These are phyloP conservation scores for Bipolaris bicolor DNA, from an alignment of 2,329 filamentous ascomycete species.

Conservation along the genomic window DNA sequence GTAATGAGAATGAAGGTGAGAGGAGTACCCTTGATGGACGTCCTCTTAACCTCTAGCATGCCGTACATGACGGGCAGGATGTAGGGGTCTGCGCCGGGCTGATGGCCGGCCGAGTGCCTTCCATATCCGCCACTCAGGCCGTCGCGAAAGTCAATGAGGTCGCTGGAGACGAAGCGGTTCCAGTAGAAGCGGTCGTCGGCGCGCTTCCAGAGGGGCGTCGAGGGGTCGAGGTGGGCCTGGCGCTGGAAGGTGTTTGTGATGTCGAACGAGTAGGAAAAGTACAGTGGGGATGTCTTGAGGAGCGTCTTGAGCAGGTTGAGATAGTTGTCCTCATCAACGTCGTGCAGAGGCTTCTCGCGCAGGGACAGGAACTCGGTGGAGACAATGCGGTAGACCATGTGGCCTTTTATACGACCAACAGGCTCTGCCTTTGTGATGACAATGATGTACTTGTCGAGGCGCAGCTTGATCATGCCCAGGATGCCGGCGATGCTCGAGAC, in stretches of 20 bases:
- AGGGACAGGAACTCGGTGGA: conserved; percentile 92
- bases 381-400: conserved; percentile 93
- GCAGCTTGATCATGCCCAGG: conserved; percentile 88
- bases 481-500: conserved; percentile 96
- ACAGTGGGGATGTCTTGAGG: conserved; percentile 86
- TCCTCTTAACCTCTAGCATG: conserved; percentile 89
- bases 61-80: conserved; percentile 96
- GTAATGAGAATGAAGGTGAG: conserved; percentile 89
- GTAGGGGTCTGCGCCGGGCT: conserved; percentile 83
- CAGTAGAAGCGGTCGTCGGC: conserved; percentile 98
- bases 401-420: conserved; percentile 88
- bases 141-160: conserved; percentile 86
- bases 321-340: conserved; percentile 93
- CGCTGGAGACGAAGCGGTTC: conserved; percentile 91
- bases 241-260: conserved; percentile 97
- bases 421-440: conserved; percentile 93
- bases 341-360: conserved; percentile 87
- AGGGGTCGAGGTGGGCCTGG: conserved; percentile 76
- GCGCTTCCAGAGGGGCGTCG: conserved; percentile 82
- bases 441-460: conserved; percentile 95
- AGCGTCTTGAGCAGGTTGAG: conserved; percentile 80
- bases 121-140: conserved; percentile 58
- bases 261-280: conserved; percentile 97
- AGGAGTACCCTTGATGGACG: conserved; percentile 81
- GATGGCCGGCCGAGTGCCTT: conserved; percentile 69